Percentiles rank a stretch among this genome's conserved stretches.
phyloP scores from a whole-genome alignment of 306 rosid genomes.

The Begonia fuchsioides region DNA sequence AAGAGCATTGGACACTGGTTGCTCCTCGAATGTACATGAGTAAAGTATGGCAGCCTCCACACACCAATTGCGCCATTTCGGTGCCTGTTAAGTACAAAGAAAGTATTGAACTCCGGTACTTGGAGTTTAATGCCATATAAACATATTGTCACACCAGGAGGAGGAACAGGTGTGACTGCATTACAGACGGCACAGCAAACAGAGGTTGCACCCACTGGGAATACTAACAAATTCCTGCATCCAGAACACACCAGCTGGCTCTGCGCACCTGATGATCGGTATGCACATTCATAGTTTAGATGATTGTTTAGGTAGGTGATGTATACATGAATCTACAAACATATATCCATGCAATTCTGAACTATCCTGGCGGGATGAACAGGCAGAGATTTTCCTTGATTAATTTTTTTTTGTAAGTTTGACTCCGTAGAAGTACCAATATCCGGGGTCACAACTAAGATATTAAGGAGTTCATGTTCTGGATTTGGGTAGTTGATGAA shows the following conservation, averaged over 20 bases:
- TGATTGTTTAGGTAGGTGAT: not conserved
- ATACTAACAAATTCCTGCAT: conserved; percentile 76
- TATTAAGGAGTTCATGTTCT: not conserved
- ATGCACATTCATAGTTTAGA: conserved; percentile 2
- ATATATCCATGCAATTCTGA: too few relatives aligned
- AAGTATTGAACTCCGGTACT: too few relatives aligned
- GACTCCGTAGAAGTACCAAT: too few relatives aligned
- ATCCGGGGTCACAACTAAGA: not conserved
- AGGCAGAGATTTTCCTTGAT: too few relatives aligned
- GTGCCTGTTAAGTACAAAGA: conserved; percentile 40
- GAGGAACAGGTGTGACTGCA: conserved; percentile 95
- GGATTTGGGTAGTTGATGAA: not conserved
- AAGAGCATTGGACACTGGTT: conserved; percentile 87
- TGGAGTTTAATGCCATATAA: not conserved
- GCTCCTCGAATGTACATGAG: conserved; percentile 94
- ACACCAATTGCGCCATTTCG: conserved; percentile 92
- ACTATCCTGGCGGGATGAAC: too few relatives aligned
- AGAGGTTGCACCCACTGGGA: conserved; percentile 90
- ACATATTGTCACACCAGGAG: conserved; percentile 44
- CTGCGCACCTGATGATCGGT: conserved; percentile 48
- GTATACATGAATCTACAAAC: too few relatives aligned
- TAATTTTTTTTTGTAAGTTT: too few relatives aligned
- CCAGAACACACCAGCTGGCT: conserved; percentile 99
- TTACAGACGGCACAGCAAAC: conserved; percentile 99
- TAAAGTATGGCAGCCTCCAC: conserved; percentile 87